phyloP scores from a whole-genome alignment of 352 stramenopile genomes.

The Globisporangium yorkense region DNA sequence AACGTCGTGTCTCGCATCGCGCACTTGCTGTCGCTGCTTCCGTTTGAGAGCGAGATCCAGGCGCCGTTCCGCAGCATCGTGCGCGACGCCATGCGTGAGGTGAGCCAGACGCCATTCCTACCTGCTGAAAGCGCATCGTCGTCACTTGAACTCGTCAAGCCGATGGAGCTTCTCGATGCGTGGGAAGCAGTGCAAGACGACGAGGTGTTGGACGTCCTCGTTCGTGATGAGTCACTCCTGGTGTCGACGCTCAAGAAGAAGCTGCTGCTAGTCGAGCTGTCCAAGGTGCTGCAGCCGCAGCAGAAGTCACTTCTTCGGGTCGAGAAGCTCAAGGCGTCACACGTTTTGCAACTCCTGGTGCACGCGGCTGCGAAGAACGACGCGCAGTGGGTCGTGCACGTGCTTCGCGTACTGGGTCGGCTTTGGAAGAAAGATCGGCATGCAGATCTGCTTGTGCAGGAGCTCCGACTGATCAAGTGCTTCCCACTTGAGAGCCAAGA shows the following conservation, averaged over 20 bases:
- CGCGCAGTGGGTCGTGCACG: conserved; percentile 24
- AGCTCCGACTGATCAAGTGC: conserved; percentile 68
- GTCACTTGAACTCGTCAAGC: conserved; percentile 14
- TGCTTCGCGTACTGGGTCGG: conserved; percentile 49
- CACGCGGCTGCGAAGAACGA: conserved; percentile 30
- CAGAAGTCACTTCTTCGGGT: conserved; percentile 61
- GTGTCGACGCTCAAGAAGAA: conserved; percentile 39
- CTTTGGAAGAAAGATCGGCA: conserved; percentile 53
- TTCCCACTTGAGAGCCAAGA: conserved; percentile 39
- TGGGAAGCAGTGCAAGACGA: conserved; percentile 23
- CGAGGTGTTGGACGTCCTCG: conserved; percentile 8
- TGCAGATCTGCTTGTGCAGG: conserved; percentile 36
- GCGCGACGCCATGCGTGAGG: conserved; percentile 47
- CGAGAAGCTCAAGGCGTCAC: conserved; percentile 54
- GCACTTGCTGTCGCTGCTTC: conserved; percentile 45
- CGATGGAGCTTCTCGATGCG: conserved; percentile 41
- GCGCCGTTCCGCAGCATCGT: conserved; percentile 60
- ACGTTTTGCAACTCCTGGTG: conserved; percentile 52
- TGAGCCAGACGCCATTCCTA: conserved; percentile 50
- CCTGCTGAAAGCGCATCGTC: conserved; percentile 10
- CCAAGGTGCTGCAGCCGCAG: conserved; percentile 24
- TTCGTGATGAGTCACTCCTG: conserved; percentile 17
- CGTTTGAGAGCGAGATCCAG: conserved; percentile 67
- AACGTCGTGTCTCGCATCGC: conserved; percentile 14
- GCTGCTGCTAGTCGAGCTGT: conserved; percentile 37